Evolutionary conservation across 257 asterid genomes (phyloP).

Genomic region (Apocynum venetum): DNA sequence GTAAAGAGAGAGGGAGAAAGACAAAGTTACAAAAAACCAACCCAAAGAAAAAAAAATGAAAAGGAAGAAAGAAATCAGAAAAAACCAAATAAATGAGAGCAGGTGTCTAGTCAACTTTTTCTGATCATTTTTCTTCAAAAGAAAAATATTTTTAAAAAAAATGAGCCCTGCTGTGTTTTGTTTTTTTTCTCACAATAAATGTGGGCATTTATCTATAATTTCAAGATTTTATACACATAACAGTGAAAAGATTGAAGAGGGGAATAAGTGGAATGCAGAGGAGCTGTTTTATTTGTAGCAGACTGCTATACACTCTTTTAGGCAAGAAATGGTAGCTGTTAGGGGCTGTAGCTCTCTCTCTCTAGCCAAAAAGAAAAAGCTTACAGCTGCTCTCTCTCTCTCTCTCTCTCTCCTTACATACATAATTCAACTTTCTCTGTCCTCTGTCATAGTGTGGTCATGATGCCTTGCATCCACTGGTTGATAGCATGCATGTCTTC

Average conservation of each 20-base stretch:
- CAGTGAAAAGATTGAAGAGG: conserved; percentile 60
- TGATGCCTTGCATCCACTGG: neutral
- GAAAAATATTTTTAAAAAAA: neutral
- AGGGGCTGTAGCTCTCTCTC: conserved; percentile 12
- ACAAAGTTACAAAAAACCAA: conserved; percentile 6
- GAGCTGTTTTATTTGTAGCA: conserved; percentile 39
- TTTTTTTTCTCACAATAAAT: conserved; percentile 9
- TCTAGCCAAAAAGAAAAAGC: conserved; percentile 14
- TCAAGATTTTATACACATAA: conserved; percentile 17
- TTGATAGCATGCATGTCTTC: neutral
- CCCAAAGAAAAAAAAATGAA: conserved; percentile 1
- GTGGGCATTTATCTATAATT: conserved; percentile 10
- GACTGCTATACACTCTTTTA: conserved; percentile 39
- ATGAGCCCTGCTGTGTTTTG: neutral
- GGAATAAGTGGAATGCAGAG: conserved; percentile 33
- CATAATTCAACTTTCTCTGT: conserved; percentile 6
- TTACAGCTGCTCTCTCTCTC: conserved; percentile 2
- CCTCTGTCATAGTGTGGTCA: neutral
- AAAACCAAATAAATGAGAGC: conserved; percentile 14
- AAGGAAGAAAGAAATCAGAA: neutral
- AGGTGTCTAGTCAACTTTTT: conserved; percentile 14
- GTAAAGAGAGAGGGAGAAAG: neutral
- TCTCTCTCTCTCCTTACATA: neutral
- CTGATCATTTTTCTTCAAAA: neutral
- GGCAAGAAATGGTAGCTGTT: conserved; percentile 31